These are phyloP conservation scores for Pseudevernia furfuracea DNA, from an alignment of 495 filamentous ascomycete genomes.

Conservation along the genomic window DNA sequence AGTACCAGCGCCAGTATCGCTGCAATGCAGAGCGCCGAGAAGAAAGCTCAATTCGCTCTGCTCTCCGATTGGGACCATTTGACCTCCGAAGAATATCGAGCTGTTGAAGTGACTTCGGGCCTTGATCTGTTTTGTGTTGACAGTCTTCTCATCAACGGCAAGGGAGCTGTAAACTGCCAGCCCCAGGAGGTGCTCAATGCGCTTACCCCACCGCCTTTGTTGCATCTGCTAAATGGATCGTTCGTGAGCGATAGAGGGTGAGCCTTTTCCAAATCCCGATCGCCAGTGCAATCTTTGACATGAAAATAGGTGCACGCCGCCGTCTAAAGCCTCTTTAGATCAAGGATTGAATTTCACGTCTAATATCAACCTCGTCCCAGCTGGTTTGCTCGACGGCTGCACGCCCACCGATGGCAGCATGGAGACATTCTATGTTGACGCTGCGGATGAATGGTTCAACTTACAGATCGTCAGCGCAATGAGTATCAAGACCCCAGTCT, in stretches of 20 bases:
- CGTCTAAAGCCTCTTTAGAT: slow-evolving; percentile 4
- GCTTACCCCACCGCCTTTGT: slow-evolving; percentile 10
- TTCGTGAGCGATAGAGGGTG: slow-evolving; percentile 13
- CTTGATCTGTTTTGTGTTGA: slow-evolving; percentile 30
- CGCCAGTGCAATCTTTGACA: slow-evolving; percentile 17
- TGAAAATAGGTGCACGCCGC: slow-evolving; percentile 12
- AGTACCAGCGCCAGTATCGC: slow-evolving; percentile 30
- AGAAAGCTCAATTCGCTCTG: slow-evolving; percentile 38
- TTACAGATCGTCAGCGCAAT: slow-evolving; percentile 35
- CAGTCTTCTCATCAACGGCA: slow-evolving; percentile 38
- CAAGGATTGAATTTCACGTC: slow-evolving; percentile 13
- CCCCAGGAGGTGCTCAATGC: slow-evolving; percentile 23
- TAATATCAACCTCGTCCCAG: slow-evolving; percentile 21
- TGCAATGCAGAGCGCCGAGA: slow-evolving; percentile 42
- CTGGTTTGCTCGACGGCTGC: slow-evolving; percentile 28
- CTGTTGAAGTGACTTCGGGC: slow-evolving; percentile 32
- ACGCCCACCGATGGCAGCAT: slow-evolving; percentile 28
- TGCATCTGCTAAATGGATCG: slow-evolving; percentile 5
- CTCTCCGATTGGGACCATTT: slow-evolving; percentile 49
- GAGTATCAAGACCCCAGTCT: slow-evolving; percentile 26
- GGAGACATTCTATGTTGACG: slow-evolving; percentile 29
- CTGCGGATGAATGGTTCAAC: slow-evolving; percentile 32
- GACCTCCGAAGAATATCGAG: slow-evolving; percentile 41
- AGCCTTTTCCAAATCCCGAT: neutral
- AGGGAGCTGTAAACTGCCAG: slow-evolving; percentile 36